These are phyloP conservation scores for Myriosclerotinia duriaeana DNA, from an alignment of 2,329 filamentous ascomycete species.

Conservation along the genomic window DNA sequence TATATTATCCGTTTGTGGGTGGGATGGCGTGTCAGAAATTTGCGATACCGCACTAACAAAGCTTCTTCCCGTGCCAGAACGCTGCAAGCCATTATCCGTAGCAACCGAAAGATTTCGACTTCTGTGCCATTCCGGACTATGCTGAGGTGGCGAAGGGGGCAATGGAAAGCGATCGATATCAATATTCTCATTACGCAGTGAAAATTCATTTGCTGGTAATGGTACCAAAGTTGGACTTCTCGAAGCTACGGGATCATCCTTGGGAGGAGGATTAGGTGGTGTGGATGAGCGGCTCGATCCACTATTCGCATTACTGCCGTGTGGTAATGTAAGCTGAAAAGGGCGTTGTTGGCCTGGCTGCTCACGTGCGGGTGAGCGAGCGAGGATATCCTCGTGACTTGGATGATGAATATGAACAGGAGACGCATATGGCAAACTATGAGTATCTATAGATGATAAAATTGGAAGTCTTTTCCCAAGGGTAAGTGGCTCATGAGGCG, in stretches of 20 bases:
- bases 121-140: not conserved
- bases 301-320: constrained; percentile 25
- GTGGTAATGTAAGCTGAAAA: constrained; percentile 38
- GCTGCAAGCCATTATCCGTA: not conserved
- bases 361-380: constrained; percentile 36
- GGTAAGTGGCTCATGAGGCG: not conserved
- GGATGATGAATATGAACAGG: constrained; percentile 25
- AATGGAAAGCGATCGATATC: constrained; percentile 20
- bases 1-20: not conserved
- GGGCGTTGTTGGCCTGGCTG: constrained; percentile 38
- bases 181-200: not conserved
- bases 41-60: constrained; percentile 42
- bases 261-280: constrained; percentile 30
- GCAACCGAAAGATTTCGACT: not conserved
- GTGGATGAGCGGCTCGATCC: constrained; percentile 20
- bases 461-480: constrained; percentile 1
- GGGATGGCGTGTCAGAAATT: not conserved
- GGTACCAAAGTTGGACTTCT: not conserved
- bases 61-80: constrained; percentile 49
- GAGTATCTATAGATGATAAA: constrained; percentile 9
- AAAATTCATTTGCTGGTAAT: not conserved
- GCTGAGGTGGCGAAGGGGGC: constrained; percentile 7
- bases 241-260: not conserved
- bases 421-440: constrained; percentile 12
- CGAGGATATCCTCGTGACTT: constrained; percentile 37